Evolutionary conservation across 1,284 basidiomycete genomes (phyloP), one percentile per base, ranked within the genome.

Genomic region (Cryptococcus depauperatus): DNA sequence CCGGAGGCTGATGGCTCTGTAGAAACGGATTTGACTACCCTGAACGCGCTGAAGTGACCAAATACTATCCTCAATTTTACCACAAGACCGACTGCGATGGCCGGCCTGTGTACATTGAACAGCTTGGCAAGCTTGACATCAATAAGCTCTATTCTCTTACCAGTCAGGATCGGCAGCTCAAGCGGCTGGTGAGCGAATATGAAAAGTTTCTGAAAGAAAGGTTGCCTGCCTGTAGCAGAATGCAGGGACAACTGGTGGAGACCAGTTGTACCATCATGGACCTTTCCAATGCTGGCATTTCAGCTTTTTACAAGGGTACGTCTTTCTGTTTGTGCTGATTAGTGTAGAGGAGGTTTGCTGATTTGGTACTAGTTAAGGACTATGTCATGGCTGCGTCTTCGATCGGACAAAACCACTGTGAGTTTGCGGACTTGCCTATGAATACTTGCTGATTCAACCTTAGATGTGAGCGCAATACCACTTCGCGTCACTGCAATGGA

Each of bases 211-310:
- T 89, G 55, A 71, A 69, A 27, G 76, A 82, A 45, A 84, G 90
- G 35, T 77, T 96, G 28, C 88, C 91, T 30, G 87, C 89, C 4
- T 92, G 87, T 73, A 60, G 58, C 1, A 71, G 73, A 30, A 76
- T 79, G 6, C 69, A 75, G 43, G 89, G 89, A 3, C 82, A 92
- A 69, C 82, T 88, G 47, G 83, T 98, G 68, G 92, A 97, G 74
- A 97, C 92, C n/a, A 88, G 82, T 47, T 97, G 92, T 80, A 97
- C 93, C 48, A 93, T 98, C 75, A 80, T 98, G 73, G 93, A 98
- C 70, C 79, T 98, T 51, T 72, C 82, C 49, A 79, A 80, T 64
- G 90, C 95, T 45, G 82, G 84, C 23, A 69, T 97, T 55, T 74
- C 78, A 51, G 82, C 81, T 64, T 98, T 96, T 70, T 91, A 84